Base-by-base conservation (phyloP, 352 stramenopile genomes). In the Lagenidium giganteum region DNA sequence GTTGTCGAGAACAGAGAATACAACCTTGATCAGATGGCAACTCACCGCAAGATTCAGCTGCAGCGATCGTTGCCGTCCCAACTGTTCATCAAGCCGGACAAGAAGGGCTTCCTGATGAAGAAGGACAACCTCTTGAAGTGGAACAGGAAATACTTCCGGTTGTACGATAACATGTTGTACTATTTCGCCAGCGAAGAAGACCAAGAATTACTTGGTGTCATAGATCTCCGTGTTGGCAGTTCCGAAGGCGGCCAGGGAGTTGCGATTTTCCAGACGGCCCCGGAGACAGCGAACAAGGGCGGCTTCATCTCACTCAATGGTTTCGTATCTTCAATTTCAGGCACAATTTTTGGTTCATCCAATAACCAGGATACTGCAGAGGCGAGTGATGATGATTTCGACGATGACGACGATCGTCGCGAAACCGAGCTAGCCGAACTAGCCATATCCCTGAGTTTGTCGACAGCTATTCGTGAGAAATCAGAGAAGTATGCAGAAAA, bases 81-180 rank as follows among this genome's bases (percentile, higher is more conserved):
- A 28, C 51, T 95, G 14, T 95, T 95, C 47, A 34, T 87, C 18
- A 71, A 73, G 29, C 81, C 80, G 1, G 78, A 91, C 29, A 62
- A 89, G 31, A 84, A 90, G 36, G 83, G 81, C 16, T 87, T 83
- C 27, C 29, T 95, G 41, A 54, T 90, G 8, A 90, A 91, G 51
- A 95, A 93, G 31, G 83, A 95, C 62, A 93, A 83, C 33, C 63
- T 91, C 53, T 73, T 95, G 25, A 92, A 93, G 65, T 95, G 83
- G 83, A 88, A 87, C 53, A 83, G 87, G 44, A 83, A 83, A 44
- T 95, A 93, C 47, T 95, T 95, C 42, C 76, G 83, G 7, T 47
- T 95, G 38, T 90, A 91, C 42, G 79, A 90, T 33, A 70, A 88
- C 48, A 93, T 93, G 77, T 44, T 95, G 22, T 95, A 92, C 61